A percentile compares a stretch with the other conserved stretches of the same genome.
Evolutionary conservation across 2,329 filamentous ascomycete species (phyloP).

Genomic region (Xylaria digitata): DNA sequence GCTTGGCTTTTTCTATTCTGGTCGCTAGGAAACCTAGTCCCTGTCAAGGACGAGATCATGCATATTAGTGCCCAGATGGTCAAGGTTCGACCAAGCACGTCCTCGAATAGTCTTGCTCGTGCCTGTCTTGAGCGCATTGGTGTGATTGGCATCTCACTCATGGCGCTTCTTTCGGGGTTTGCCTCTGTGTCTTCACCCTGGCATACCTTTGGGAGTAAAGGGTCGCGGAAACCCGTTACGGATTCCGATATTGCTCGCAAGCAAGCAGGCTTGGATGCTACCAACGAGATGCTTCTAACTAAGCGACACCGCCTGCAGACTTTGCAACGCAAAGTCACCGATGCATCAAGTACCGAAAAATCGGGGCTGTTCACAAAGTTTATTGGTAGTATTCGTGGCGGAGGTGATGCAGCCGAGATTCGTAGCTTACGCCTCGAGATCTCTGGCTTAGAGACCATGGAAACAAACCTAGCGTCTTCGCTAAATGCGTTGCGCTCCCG

Average conservation of each 20-base stretch:
- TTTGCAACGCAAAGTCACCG: conserved; percentile 71
- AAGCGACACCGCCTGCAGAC: conserved; percentile 79
- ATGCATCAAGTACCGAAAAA: conserved; percentile 55
- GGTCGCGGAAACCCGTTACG: conserved; percentile 69
- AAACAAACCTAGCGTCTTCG: conserved; percentile 73
- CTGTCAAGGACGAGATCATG: conserved; percentile 58
- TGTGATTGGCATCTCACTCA: conserved; percentile 85
- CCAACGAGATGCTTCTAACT: conserved; percentile 79
- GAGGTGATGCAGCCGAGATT: conserved; percentile 69
- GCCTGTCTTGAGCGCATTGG: conserved; percentile 77
- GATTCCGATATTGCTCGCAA: conserved; percentile 82
- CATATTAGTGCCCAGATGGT: conserved; percentile 53
- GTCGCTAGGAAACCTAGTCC: conserved; percentile 75
- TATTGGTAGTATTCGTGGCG: conserved; percentile 75
- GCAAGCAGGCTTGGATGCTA: conserved; percentile 80
- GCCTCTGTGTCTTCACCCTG: conserved; percentile 89
- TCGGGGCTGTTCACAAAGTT: conserved; percentile 78
- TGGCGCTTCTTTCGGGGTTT: conserved; percentile 90
- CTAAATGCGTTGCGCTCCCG: conserved; percentile 72
- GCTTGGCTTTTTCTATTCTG: conserved; percentile 81
- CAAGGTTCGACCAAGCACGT: conserved; percentile 56
- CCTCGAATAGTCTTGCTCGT: conserved; percentile 56
- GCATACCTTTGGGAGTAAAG: conserved; percentile 79
- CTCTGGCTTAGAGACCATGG: conserved; percentile 82
- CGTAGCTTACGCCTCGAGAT: conserved; percentile 78